Evolutionary conservation across 2,329 filamentous ascomycete species (phyloP).

Genomic region (Monilinia fructicola): DNA sequence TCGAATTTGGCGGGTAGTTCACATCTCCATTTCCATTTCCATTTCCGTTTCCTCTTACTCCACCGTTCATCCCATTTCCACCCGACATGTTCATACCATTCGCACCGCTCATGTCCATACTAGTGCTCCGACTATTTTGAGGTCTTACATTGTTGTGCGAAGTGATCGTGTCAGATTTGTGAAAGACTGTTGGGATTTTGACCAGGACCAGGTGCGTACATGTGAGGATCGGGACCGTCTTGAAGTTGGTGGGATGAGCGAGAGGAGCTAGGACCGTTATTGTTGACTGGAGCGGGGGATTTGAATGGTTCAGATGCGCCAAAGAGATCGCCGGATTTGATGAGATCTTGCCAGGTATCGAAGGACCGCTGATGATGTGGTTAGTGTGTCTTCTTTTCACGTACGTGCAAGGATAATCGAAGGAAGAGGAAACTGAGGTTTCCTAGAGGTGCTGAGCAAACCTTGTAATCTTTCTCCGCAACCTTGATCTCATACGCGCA

Average conservation of each 20-base stretch:
- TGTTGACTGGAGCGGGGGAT: neutral
- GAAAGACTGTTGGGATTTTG: neutral
- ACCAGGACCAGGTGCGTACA: conserved; percentile 10
- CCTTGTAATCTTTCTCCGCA: conserved; percentile 23
- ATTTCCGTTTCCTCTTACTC: conserved; percentile 13
- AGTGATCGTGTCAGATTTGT: conserved; percentile 17
- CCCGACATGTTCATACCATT: neutral
- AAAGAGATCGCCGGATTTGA: conserved; percentile 24
- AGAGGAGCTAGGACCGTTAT: conserved; percentile 6
- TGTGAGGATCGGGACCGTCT: conserved; percentile 15
- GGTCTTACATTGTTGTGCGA: conserved; percentile 5
- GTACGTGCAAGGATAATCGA: no score
- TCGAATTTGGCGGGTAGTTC: conserved; percentile 22
- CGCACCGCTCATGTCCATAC: conserved; percentile 15
- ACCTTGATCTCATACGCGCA: conserved; percentile 22
- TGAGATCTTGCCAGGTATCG: conserved; percentile 23
- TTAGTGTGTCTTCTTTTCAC: no score
- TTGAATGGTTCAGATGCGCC: conserved; percentile 22
- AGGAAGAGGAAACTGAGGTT: neutral
- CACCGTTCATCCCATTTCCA: conserved; percentile 6
- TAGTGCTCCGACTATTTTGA: conserved; percentile 9
- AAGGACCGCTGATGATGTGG: conserved; percentile 12
- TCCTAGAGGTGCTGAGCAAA: neutral
- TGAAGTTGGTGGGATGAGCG: conserved; percentile 12
- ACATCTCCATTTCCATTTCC: conserved; percentile 13